Evolutionary conservation across 129 eudicot genomes (phyloP).

Genomic region (Logfia minima): DNA sequence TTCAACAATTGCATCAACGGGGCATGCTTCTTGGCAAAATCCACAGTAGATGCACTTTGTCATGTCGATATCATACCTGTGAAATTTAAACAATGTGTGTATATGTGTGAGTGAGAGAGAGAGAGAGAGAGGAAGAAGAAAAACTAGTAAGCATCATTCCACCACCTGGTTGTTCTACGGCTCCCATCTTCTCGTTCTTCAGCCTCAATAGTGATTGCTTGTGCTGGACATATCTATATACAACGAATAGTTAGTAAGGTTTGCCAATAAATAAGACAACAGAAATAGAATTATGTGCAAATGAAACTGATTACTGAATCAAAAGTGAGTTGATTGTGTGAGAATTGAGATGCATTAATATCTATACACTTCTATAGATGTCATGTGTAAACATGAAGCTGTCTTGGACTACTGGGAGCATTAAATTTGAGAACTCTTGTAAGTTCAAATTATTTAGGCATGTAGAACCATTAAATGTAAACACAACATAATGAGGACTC

Average conservation of each 20-base stretch:
- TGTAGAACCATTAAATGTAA: background rate
- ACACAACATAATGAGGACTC: background rate
- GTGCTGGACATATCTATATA: slow-evolving; percentile 93
- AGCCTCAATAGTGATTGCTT: slow-evolving; percentile 98
- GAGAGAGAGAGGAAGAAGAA: background rate
- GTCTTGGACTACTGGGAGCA: background rate
- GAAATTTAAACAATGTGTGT: slow-evolving; percentile 13
- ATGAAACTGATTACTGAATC: background rate
- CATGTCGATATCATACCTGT: slow-evolving; percentile 97
- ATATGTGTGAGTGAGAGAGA: slow-evolving; percentile 1
- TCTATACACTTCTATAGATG: background rate
- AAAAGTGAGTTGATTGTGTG: background rate
- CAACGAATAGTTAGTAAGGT: background rate
- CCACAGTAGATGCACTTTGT: slow-evolving; percentile 99
- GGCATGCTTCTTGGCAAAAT: slow-evolving; percentile 99
- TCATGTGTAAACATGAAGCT: background rate
- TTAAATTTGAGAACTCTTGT: background rate
- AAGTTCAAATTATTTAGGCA: background rate
- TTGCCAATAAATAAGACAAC: background rate
- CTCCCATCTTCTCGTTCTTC: slow-evolving; percentile 99
- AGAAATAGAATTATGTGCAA: background rate
- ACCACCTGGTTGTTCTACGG: slow-evolving; percentile 95
- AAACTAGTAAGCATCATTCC: slow-evolving; percentile 13
- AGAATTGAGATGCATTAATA: background rate
- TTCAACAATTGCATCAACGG: slow-evolving; percentile 99